Base-by-base conservation (phyloP, 129 eudicot genomes). In the Saussurea involucrata region DNA sequence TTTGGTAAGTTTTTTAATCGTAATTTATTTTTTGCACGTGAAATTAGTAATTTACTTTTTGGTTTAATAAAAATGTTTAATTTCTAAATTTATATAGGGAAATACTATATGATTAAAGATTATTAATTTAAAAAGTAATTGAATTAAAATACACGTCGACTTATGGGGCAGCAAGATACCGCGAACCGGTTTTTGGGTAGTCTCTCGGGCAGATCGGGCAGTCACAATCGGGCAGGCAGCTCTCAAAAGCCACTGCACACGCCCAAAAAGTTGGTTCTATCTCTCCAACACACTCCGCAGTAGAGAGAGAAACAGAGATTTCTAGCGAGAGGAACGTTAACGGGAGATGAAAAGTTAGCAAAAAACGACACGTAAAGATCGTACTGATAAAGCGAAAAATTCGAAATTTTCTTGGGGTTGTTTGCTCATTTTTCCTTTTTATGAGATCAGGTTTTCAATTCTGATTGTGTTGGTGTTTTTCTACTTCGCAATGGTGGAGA, bases 211-310 rank as follows among this genome's bases (percentile, higher is more conserved):
- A 86, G 85, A 15, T 17, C 76, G 87, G 84, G 78, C 73, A 71
- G 73, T 80, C 80, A 80, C n/a, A n/a, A 15, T 17, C 76, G 87
- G 84, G 78, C 73, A 71, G 73, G 83, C 80, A 80, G 68, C 34
- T 81, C 81, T 76, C 31, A 82, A 76, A 36, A 55, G 73, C 72
- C 79, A 67, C 83, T 77, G 81, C 86, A 84, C 92, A 82, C 89
- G 88, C 92, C 80, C 85, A 77, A 79, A 88, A 88, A 82, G 89
- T 69, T 71, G 55, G 76, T 46, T 7, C 27, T 33, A 33, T 53
- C 75, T 49, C 32, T 69, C 4, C 73, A 70, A 36, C 69, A 68
- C 83, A 68, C 74, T 73, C 24, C 58, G 21, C 29, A 75, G 58
- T 63, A 29, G 86, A 69, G 74, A 72, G 73, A 71, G 81, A 74